Conservation (phyloP, 2,329 filamentous ascomycete genomes). For the Hypoxylon sp. region DNA sequence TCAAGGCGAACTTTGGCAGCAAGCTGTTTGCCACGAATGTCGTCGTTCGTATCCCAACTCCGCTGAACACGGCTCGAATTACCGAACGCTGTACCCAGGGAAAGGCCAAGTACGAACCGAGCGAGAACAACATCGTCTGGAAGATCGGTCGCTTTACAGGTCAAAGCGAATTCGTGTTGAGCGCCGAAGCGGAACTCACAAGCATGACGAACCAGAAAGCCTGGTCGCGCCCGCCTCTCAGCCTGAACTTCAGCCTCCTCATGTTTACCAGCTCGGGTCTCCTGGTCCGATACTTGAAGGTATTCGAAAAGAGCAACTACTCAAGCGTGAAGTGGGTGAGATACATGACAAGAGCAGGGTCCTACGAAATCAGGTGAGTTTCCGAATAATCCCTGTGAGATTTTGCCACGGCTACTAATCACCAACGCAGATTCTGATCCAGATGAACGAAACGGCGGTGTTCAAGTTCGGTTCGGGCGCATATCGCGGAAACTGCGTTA, state of each 20-base stretch:
- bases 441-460: neutral
- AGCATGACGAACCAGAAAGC: slow-evolving; percentile 99
- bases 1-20: slow-evolving; percentile 95
- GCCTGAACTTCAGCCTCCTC: slow-evolving; percentile 90
- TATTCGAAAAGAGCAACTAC: slow-evolving; percentile 99
- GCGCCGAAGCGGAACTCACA: slow-evolving; percentile 91
- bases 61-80: slow-evolving; percentile 94
- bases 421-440: slow-evolving; percentile 38
- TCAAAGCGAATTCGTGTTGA: slow-evolving; percentile 96
- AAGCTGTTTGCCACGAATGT: slow-evolving; percentile 99
- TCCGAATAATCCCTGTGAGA: neutral
- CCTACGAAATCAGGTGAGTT: slow-evolving; percentile 90
- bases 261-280: slow-evolving; percentile 99
- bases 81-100: slow-evolving; percentile 94
- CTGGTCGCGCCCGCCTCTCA: slow-evolving; percentile 94
- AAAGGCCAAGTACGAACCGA: slow-evolving; percentile 98
- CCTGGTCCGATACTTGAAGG: slow-evolving; percentile 94
- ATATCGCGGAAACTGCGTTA: neutral
- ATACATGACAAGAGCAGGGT: slow-evolving; percentile 98
- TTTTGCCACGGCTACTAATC: slow-evolving; percentile 18
- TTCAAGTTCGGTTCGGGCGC: slow-evolving; percentile 7
- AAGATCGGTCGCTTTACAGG: slow-evolving; percentile 99
- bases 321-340: slow-evolving; percentile 99
- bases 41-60: slow-evolving; percentile 92
- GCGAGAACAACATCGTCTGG: slow-evolving; percentile 98